Percentiles rank a stretch among this genome's conserved stretches.
Evolutionary conservation across 192 early-diverging fungal genomes (phyloP).

Genomic region (Coemansia sp.): DNA sequence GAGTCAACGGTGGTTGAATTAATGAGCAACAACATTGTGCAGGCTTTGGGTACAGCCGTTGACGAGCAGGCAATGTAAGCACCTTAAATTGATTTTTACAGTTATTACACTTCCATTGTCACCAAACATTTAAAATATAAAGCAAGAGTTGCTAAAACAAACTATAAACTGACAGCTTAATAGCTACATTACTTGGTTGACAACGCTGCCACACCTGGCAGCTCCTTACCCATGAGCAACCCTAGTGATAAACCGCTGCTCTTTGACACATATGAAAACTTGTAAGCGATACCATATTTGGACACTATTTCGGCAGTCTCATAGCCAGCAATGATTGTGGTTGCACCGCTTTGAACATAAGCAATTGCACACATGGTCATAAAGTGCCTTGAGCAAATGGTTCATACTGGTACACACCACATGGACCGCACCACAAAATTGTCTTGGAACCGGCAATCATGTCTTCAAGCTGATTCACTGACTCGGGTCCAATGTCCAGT

Average conservation of each 20-base stretch:
- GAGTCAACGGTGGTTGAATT: constrained; percentile 88
- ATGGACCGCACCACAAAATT: constrained; percentile 97
- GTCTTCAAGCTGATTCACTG: constrained; percentile 67
- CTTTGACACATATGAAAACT: constrained; percentile 91
- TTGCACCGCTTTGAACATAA: constrained; percentile 71
- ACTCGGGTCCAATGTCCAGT: constrained; percentile 85
- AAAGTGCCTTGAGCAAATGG: constrained; percentile 88
- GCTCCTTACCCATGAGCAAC: constrained; percentile 91
- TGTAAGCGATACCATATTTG: constrained; percentile 76
- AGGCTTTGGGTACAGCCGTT: constrained; percentile 89
- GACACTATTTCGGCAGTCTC: constrained; percentile 97
- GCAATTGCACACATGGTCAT: constrained; percentile 81
- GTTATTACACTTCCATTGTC: background rate
- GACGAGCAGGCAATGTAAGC: constrained; percentile 69
- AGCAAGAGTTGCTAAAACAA: background rate
- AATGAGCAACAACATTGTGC: constrained; percentile 97
- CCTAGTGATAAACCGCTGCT: constrained; percentile 96
- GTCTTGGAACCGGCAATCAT: constrained; percentile 80
- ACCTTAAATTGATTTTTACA: background rate
- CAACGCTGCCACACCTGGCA: constrained; percentile 73
- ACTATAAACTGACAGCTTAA: background rate
- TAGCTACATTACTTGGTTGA: constrained; percentile 55
- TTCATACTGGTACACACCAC: constrained; percentile 96
- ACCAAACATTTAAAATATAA: background rate
- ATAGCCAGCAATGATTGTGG: constrained; percentile 91